Evolutionary conservation across 2,329 filamentous ascomycete genomes (phyloP).

Genomic region (Exophiala dermatitidis): DNA sequence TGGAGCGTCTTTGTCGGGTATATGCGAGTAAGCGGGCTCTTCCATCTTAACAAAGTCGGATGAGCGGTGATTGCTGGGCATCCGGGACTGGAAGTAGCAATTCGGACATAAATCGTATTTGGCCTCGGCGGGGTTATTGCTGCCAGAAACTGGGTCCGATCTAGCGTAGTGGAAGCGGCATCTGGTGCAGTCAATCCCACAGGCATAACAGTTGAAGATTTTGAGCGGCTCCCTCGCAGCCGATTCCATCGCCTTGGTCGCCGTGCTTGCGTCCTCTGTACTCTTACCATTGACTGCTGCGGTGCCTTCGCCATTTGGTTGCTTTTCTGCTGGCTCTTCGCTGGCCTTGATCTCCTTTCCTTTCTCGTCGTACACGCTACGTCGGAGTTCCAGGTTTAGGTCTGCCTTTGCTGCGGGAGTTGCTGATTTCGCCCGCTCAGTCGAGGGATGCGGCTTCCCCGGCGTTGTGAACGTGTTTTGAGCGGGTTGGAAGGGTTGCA

Average conservation of each 20-base stretch:
- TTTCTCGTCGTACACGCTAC: slow-evolving; percentile 91
- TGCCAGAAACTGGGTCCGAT: slow-evolving; percentile 48
- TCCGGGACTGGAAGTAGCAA: slow-evolving; percentile 77
- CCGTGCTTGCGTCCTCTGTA: slow-evolving; percentile 45
- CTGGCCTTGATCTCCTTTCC: slow-evolving; percentile 71
- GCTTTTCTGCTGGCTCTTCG: slow-evolving; percentile 55
- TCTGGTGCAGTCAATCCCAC: slow-evolving; percentile 79
- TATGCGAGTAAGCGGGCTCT: slow-evolving; percentile 70
- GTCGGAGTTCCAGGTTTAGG: slow-evolving; percentile 82
- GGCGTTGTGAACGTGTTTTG: slow-evolving; percentile 61
- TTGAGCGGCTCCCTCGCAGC: slow-evolving; percentile 57
- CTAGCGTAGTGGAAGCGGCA: slow-evolving; percentile 65
- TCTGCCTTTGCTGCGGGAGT: slow-evolving; percentile 65
- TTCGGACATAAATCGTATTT: slow-evolving; percentile 87
- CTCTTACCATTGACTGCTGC: slow-evolving; percentile 58
- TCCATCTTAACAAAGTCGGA: slow-evolving; percentile 84
- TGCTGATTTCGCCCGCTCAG: slow-evolving; percentile 63
- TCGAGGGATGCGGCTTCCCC: slow-evolving; percentile 57
- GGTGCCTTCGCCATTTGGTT: slow-evolving; percentile 60
- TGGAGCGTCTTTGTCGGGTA: slow-evolving; percentile 74
- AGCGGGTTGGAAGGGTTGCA: slow-evolving; percentile 91
- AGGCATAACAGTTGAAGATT: slow-evolving; percentile 76
- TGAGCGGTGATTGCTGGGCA: slow-evolving; percentile 69
- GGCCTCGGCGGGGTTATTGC: slow-evolving; percentile 51
- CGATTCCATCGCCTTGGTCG: slow-evolving; percentile 57